Evolutionary conservation across 495 filamentous ascomycete genomes (phyloP).

Genomic region (Lophium mytilinum): DNA sequence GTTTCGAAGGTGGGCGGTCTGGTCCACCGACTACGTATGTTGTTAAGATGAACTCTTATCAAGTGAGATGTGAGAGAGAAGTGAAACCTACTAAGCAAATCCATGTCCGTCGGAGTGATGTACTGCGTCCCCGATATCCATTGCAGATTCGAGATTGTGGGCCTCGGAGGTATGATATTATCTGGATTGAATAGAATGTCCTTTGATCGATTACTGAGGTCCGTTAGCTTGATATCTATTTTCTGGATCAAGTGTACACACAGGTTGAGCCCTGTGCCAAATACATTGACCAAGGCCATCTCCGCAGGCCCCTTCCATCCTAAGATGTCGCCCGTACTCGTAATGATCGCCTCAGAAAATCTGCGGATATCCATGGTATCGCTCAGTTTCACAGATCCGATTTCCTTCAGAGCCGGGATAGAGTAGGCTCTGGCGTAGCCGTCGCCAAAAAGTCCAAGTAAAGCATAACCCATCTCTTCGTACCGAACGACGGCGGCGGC

Average conservation of each 20-base stretch:
- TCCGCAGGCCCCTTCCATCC: constrained; percentile 89
- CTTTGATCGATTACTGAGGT: constrained; percentile 40
- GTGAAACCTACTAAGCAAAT: constrained; percentile 55
- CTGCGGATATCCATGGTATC: constrained; percentile 64
- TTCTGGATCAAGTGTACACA: constrained; percentile 27
- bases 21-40: constrained; percentile 63
- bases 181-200: constrained; percentile 74
- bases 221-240: constrained; percentile 33
- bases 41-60: background rate
- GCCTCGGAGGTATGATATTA: constrained; percentile 63
- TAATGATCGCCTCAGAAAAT: constrained; percentile 58
- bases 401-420: constrained; percentile 77
- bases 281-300: constrained; percentile 67
- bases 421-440: constrained; percentile 70
- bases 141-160: constrained; percentile 92
- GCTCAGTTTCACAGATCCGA: constrained; percentile 55
- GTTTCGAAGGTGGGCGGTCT: constrained; percentile 72
- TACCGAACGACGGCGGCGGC: constrained; percentile 65
- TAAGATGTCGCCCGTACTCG: constrained; percentile 68
- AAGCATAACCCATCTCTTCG: constrained; percentile 62
- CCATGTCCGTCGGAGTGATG: constrained; percentile 81
- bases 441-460: constrained; percentile 78
- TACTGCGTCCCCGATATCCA: constrained; percentile 97
- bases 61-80: background rate
- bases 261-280: constrained; percentile 60